phyloP scores from a whole-genome alignment of 169 alveolate species.

The Cyclospora cayetanensis region DNA sequence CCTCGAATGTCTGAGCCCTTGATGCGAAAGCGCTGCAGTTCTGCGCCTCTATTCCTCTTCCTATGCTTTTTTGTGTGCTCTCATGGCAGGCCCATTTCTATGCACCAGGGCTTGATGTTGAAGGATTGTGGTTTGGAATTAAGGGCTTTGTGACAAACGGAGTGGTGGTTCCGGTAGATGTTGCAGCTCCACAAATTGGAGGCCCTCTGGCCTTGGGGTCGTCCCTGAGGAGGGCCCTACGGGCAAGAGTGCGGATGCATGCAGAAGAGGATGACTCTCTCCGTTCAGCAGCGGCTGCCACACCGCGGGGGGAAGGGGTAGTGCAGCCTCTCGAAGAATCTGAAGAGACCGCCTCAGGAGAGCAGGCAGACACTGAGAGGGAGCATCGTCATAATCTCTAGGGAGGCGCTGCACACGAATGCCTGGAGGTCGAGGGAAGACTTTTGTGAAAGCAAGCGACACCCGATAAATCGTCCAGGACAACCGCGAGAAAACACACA shows the following conservation, averaged over 20 bases:
- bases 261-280: neutral
- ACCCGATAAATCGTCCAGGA: too few relatives aligned
- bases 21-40: too few relatives aligned
- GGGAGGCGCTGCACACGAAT: too few relatives aligned
- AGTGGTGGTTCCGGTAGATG: neutral
- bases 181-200: neutral
- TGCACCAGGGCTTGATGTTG: neutral
- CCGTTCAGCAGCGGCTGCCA: slow-evolving; percentile 1
- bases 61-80: too few relatives aligned
- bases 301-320: neutral
- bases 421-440: too few relatives aligned
- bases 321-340: neutral
- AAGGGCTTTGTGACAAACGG: neutral
- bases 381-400: too few relatives aligned
- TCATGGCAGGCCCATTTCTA: too few relatives aligned
- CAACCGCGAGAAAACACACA: too few relatives aligned
- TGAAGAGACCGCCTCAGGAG: neutral
- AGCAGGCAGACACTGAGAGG: too few relatives aligned
- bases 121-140: neutral
- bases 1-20: neutral
- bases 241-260: neutral
- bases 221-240: neutral
- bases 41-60: too few relatives aligned
- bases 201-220: neutral
- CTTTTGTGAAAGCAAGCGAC: too few relatives aligned